These are phyloP conservation scores for Zygoascus meyerae DNA, from an alignment of 1,139 yeast genomes.

Conservation along the genomic window DNA sequence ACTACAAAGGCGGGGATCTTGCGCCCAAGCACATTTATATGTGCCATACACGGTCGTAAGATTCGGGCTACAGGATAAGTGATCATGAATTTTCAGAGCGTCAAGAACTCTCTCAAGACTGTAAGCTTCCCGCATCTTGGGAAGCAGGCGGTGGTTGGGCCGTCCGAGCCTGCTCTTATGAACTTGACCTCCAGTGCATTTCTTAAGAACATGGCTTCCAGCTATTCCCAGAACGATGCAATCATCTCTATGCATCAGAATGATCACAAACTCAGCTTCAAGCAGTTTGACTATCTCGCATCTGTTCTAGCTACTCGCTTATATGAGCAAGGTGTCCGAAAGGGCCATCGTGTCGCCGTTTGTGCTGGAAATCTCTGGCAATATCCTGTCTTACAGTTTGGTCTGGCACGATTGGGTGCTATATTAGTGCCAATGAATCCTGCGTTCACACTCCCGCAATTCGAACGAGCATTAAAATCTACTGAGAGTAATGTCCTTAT, in stretches of 20 bases:
- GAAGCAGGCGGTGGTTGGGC: slow-evolving; percentile 17
- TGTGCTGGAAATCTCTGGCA: slow-evolving; percentile 33
- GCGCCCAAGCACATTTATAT: too few species aligned
- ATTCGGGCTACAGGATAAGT: too few species aligned
- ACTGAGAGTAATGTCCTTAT: slow-evolving; percentile 27
- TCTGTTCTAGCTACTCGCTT: slow-evolving; percentile 25
- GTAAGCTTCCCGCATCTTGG: background rate
- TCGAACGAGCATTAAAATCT: slow-evolving; percentile 25
- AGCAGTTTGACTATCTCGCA: slow-evolving; percentile 23
- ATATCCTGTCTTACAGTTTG: slow-evolving; percentile 30
- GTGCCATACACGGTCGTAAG: too few species aligned
- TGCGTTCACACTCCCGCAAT: slow-evolving; percentile 31
- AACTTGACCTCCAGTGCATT: slow-evolving; percentile 23
- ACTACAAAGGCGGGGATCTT: too few species aligned
- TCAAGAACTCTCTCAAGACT: background rate
- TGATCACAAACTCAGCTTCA: slow-evolving; percentile 19
- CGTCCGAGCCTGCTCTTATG: slow-evolving; percentile 21
- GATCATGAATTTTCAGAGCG: background rate
- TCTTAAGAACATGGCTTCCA: slow-evolving; percentile 18
- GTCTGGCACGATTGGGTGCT: slow-evolving; percentile 31
- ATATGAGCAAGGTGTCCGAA: slow-evolving; percentile 18
- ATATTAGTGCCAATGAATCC: slow-evolving; percentile 33
- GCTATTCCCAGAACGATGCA: slow-evolving; percentile 22
- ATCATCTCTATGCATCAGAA: slow-evolving; percentile 29
- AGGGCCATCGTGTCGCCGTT: slow-evolving; percentile 31